Percentiles rank a stretch among this genome's conserved stretches.
Evolutionary conservation across 768 basidiomycete species (phyloP).

Genomic region (Amyloporia xantha): DNA sequence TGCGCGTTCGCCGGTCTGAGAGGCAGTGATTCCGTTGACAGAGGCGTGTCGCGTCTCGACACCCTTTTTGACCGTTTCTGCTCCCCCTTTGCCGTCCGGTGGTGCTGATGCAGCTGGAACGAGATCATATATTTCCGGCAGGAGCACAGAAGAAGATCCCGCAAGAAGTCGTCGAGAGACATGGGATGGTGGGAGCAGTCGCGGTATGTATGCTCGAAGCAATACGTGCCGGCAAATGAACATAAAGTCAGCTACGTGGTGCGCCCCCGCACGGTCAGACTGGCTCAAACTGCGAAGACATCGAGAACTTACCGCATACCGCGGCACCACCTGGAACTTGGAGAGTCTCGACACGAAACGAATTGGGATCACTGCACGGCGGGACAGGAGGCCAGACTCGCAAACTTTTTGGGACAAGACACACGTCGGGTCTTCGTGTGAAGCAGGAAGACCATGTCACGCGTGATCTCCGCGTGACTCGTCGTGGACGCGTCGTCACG

Average conservation of each 20-base stretch:
- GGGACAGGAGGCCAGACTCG: slow-evolving; percentile 5
- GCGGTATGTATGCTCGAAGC: slow-evolving; percentile 32
- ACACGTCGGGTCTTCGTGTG: neutral
- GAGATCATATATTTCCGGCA: neutral
- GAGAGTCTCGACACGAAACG: slow-evolving; percentile 4
- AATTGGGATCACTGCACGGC: neutral
- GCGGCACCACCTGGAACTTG: slow-evolving; percentile 19
- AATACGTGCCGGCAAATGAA: slow-evolving; percentile 61
- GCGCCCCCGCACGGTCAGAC: neutral
- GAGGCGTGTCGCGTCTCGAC: neutral
- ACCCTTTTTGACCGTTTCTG: neutral
- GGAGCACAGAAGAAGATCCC: neutral
- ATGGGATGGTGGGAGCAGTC: neutral
- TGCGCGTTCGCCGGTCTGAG: neutral
- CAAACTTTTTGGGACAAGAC: slow-evolving; percentile 3
- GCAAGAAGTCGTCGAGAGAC: slow-evolving; percentile 1
- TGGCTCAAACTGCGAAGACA: neutral
- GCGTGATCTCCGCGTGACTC: neutral
- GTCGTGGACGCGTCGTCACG: neutral
- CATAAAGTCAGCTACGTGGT: slow-evolving; percentile 58
- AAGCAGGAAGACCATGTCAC: neutral
- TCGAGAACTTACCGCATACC: slow-evolving; percentile 48
- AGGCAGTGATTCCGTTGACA: neutral
- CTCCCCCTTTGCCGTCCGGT: neutral
- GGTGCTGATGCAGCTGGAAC: neutral